These are phyloP conservation scores for Solanum chacoense DNA, from an alignment of 305 asterid genomes.

Conservation along the genomic window DNA sequence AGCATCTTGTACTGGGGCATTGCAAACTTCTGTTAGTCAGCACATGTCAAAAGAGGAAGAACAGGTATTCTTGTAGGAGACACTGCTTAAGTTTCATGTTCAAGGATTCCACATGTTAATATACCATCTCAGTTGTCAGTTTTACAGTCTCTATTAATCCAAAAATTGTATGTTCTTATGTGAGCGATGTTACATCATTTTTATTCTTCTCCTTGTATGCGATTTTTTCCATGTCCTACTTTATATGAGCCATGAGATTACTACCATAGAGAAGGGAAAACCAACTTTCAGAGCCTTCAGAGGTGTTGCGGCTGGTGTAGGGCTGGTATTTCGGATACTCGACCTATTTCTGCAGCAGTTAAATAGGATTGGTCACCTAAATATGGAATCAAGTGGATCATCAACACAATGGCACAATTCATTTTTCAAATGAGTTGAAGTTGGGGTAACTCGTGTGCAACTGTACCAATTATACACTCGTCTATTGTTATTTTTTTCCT, in stretches of 20 bases:
- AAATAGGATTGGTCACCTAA: not conserved
- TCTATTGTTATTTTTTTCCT: not conserved
- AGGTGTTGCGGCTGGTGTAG: not conserved
- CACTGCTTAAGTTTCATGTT: not conserved
- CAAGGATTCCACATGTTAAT: not conserved
- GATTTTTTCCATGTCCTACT: not conserved
- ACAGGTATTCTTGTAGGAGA: constrained; percentile 18
- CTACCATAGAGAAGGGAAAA: not conserved
- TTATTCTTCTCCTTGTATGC: not conserved
- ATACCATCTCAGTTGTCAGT: not conserved
- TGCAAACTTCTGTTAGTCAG: constrained; percentile 36
- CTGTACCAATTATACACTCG: not conserved
- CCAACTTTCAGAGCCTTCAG: not conserved
- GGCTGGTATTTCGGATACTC: not conserved
- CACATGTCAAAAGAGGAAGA: constrained; percentile 45
- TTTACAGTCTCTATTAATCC: not conserved
- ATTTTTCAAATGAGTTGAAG: not conserved
- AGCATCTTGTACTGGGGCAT: constrained; percentile 40
- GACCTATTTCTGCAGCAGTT: not conserved
- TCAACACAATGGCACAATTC: not conserved
- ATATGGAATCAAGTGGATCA: not conserved
- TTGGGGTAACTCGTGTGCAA: not conserved
- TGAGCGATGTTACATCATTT: not conserved
- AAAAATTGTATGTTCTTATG: not conserved
- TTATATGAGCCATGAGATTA: not conserved